Evolutionary conservation across 371 early-diverging fungal species (phyloP), one percentile per base, ranked within the genome.

Genomic region (Dentiscutata heterogama): DNA sequence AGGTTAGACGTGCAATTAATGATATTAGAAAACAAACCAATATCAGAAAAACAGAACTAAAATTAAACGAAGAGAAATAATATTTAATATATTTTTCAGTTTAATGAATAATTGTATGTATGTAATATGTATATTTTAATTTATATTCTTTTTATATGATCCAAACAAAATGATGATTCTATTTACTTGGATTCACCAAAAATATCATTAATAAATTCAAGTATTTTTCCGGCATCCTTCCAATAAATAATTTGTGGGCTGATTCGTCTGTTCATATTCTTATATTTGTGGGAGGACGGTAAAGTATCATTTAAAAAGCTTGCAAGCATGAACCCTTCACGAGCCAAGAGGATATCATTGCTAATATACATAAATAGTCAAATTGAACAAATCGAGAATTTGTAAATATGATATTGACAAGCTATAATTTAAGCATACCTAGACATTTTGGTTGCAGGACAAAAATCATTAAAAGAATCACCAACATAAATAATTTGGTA

Each of bases 391-490:
- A 27, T 39, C 14, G 22, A 27, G 51, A 56, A 86, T 78, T n/a
- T 18, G 31, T 71, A 56, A 54, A 68, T n/a, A 78, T 35, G 39
- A 35, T n/a, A 42, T 8, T 20, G 2, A 14, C 8, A 20, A 68
- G 39, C n/a, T 35, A 16, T 35, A 68, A 3, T 14, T 29, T 29
- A 35, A 16, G n/a, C 86, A 39, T 67, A 83, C 84, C 29, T 60
- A 13, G 77, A 76, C 50, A 93, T 87, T 65, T 88, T 88, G 20
- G 88, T 88, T 42, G 87, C 86, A 0, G 93, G 92, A 67, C 93
- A 93, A 80, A 87, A 89, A 77, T 93, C 93, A 74, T 93, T 93
- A 27, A 86, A 84, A 0, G 92, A 91, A 76, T 93, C 93, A 10
- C 93, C 93, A 80, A 87, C 89, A 72, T 92, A 93, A 11, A 92